Evolutionary conservation across 2,329 filamentous ascomycete genomes (phyloP), one percentile per base, ranked within the genome.

Genomic region (Fusarium dlaminii): DNA sequence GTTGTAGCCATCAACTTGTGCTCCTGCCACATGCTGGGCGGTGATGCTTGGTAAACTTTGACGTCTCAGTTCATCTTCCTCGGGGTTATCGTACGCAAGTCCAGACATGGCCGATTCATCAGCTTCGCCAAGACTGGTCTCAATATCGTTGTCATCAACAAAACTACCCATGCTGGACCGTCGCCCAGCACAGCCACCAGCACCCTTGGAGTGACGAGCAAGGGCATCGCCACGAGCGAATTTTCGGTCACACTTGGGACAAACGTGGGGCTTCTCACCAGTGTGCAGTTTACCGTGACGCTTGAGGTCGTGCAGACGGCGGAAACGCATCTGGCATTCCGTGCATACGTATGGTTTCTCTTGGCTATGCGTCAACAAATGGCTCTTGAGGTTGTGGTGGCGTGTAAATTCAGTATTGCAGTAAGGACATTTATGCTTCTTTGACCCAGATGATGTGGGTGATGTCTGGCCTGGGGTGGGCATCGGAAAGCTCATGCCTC

Each of bases 381-480:
- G 96, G 77, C 95, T 98, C 85, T 98, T 99, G 34, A 98, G 89
- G 79, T 99, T 98, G 81, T 98, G 96, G 81, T 98, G 96, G 49
- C 96, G 91, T 34, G 96, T 99, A 77, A 99, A 99, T 79, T 98
- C 96, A 10, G 96, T 98, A 43, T 94, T 91, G 86, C 96, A 99
- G 82, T 97, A 98, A 2, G 94, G 96, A 80, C 96, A 99, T 82
- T 96, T 97, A 85, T 99, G 96, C 79, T 96, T 96, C 85, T 98
- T 98, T 59, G 90, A 88, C 22, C 78, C 78, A 6, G 84, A 83
- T 32, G 91, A 91, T 1, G 93, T 92, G 11, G 94, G 86, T 76
- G 78, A 87, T 65, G 73, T 85, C 81, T 79, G 86, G 74, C 77
- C 81, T 36, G 75, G 79, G 2, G 83, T 82, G 27, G 87, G 83